Conservation (phyloP, 2,329 filamentous ascomycete species). For the Chaetomiaceae sp. region DNA sequence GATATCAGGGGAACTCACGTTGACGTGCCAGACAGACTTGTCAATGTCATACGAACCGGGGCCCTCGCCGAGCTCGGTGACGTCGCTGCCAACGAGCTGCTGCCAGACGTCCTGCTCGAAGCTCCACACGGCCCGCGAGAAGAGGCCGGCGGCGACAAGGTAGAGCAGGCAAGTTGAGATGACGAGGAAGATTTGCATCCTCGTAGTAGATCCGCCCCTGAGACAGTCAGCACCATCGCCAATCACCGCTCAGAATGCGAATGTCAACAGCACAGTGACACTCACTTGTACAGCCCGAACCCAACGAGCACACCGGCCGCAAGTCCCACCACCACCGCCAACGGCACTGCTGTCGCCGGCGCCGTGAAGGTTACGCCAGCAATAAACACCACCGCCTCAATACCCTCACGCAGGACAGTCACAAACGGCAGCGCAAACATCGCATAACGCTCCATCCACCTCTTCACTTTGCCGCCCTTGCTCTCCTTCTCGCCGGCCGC, state of each 20-base stretch:
- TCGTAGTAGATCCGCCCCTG: slow-evolving; percentile 39
- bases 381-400: slow-evolving; percentile 82
- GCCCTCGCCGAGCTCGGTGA: slow-evolving; percentile 44
- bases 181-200: slow-evolving; percentile 65
- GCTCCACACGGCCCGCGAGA: slow-evolving; percentile 67
- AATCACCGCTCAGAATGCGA: too few species aligned
- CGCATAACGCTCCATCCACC: slow-evolving; percentile 68
- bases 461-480: slow-evolving; percentile 45
- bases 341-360: slow-evolving; percentile 68
- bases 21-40: slow-evolving; percentile 74
- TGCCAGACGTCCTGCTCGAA: slow-evolving; percentile 63
- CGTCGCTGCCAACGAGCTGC: slow-evolving; percentile 51
- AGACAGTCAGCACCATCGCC: not conserved
- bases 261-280: not conserved
- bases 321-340: slow-evolving; percentile 69
- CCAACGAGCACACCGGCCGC: slow-evolving; percentile 61
- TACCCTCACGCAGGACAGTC: slow-evolving; percentile 78
- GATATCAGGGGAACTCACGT: slow-evolving; percentile 42
- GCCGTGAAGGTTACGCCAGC: slow-evolving; percentile 74
- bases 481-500: slow-evolving; percentile 45
- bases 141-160: slow-evolving; percentile 72
- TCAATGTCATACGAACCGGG: slow-evolving; percentile 73
- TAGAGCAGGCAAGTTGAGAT: slow-evolving; percentile 74
- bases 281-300: slow-evolving; percentile 71
- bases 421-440: slow-evolving; percentile 85